These are phyloP conservation scores for Naegleria fowleri DNA, from an alignment of 208 protist species.

Conservation along the genomic window DNA sequence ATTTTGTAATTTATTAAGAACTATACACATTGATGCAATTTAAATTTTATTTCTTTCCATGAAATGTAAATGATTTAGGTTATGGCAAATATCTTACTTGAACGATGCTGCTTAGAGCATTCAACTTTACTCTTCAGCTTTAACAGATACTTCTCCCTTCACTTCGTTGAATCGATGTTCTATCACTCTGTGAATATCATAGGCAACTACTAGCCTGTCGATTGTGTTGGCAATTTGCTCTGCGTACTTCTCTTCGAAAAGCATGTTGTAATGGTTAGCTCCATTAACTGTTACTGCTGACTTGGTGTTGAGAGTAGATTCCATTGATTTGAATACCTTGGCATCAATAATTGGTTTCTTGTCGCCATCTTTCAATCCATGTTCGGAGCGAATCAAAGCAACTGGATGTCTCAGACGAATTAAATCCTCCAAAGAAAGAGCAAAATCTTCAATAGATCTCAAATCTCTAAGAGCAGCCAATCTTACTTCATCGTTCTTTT, in stretches of 20 bases:
- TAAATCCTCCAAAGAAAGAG: background rate
- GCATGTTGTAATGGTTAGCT: background rate
- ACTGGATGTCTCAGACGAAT: background rate
- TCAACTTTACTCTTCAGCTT: background rate
- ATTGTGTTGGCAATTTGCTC: background rate
- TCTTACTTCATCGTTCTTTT: background rate
- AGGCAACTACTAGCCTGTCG: background rate
- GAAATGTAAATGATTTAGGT: no score
- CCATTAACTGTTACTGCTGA: background rate
- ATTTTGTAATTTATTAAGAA: background rate
- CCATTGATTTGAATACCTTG: background rate
- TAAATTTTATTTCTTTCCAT: no score
- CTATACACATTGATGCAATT: no score
- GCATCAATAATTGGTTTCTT: background rate
- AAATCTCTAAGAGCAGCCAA: background rate
- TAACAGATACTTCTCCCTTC: background rate
- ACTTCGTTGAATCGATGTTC: background rate
- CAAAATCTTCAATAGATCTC: background rate
- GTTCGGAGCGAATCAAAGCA: background rate
- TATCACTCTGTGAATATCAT: background rate
- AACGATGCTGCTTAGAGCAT: no score
- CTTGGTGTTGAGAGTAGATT: background rate
- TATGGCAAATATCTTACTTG: no score
- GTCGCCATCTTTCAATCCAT: background rate
- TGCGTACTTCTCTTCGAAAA: background rate